A percentile compares a stretch with the other conserved stretches of the same genome.
These are phyloP conservation scores for Vitis hybrid DNA, from an alignment of 177 flowering plant genomes.

Conservation along the genomic window DNA sequence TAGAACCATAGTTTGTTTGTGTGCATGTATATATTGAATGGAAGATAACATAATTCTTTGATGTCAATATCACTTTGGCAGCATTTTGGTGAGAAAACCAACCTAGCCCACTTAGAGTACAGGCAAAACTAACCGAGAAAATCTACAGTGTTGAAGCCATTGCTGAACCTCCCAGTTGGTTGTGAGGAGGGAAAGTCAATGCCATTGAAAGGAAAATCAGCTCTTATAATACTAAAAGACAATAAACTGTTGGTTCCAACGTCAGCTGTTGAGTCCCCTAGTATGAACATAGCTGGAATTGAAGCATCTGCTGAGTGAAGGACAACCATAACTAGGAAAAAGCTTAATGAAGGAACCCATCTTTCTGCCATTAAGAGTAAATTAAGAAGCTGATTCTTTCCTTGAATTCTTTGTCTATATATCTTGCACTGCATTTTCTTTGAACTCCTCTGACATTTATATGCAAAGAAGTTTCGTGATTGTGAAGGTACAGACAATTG, in stretches of 20 bases:
- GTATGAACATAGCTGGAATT: conserved; percentile 26
- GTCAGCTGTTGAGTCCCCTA: conserved; percentile 45
- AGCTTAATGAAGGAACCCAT: neutral
- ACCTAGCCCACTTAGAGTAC: too few relatives aligned
- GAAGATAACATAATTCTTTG: too few relatives aligned
- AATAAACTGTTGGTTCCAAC: conserved; percentile 45
- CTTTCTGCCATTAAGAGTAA: conserved; percentile 7
- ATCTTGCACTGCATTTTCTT: too few relatives aligned
- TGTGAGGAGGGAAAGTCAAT: conserved; percentile 32
- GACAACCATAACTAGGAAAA: conserved; percentile 6
- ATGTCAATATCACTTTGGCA: too few relatives aligned
- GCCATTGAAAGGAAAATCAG: conserved; percentile 36
- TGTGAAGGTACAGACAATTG: too few relatives aligned
- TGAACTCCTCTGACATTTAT: too few relatives aligned
- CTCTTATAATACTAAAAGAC: conserved; percentile 10
- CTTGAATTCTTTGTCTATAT: too few relatives aligned
- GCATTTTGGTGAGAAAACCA: too few relatives aligned
- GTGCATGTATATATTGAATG: too few relatives aligned
- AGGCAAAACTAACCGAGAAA: conserved; percentile 25
- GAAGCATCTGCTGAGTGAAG: neutral
- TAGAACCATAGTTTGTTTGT: too few relatives aligned
- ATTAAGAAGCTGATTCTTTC: too few relatives aligned
- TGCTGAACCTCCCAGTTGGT: conserved; percentile 54
- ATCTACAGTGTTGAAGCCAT: conserved; percentile 48
- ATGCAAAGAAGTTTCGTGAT: too few relatives aligned